Evolutionary conservation across 257 asterid species (phyloP).

Genomic region (Gentiana macrophylla): DNA sequence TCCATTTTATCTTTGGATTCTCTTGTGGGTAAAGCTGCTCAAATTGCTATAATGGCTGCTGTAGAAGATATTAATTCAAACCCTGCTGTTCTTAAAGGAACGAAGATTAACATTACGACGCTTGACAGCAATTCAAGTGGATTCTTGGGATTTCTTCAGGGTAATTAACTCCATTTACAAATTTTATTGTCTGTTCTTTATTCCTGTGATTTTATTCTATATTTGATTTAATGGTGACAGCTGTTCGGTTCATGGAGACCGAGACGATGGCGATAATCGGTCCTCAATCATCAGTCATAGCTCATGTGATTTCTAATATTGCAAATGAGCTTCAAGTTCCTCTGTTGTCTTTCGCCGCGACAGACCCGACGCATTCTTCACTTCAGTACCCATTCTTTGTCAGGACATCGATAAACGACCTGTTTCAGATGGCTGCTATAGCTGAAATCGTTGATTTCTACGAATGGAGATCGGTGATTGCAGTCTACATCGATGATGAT

Average conservation of each 20-base stretch:
- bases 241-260: conserved; percentile 42
- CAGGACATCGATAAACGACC: conserved; percentile 38
- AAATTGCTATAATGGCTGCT: conserved; percentile 40
- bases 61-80: conserved; percentile 41
- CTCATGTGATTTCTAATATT: conserved; percentile 37
- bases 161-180: conserved; percentile 14
- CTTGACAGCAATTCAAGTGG: conserved; percentile 36
- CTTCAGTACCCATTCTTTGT: conserved; percentile 59
- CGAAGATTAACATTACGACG: conserved; percentile 22
- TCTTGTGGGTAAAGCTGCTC: conserved; percentile 26
- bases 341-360: conserved; percentile 44
- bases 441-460: conserved; percentile 28
- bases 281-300: conserved; percentile 51
- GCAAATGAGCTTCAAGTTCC: conserved; percentile 46
- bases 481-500: too few relatives aligned
- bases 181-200: not conserved
- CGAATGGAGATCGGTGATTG: too few relatives aligned
- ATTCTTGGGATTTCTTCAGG: conserved; percentile 34
- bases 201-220: not conserved
- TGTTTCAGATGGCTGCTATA: conserved; percentile 51
- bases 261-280: conserved; percentile 56
- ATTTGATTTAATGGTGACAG: conserved; percentile 18
- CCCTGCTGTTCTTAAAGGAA: conserved; percentile 30
- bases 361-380: conserved; percentile 44
- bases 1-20: conserved; percentile 25